phyloP scores from a whole-genome alignment of 2,329 filamentous ascomycete species.

The Xylariaceae sp. region DNA sequence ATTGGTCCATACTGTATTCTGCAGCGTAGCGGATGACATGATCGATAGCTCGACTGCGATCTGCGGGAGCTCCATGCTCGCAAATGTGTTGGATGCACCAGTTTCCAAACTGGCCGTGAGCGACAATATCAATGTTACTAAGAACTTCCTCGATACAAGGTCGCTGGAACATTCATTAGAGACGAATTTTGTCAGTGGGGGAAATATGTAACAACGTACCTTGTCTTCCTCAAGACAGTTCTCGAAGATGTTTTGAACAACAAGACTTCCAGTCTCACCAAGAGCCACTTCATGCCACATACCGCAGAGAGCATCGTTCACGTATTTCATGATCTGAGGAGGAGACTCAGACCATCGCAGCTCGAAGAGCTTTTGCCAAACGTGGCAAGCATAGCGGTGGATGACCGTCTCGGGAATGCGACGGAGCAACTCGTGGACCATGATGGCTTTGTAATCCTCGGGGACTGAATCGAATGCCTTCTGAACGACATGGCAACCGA shows the following conservation, averaged over 20 bases:
- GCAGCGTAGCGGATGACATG: conserved; percentile 91
- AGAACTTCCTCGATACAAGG: conserved; percentile 97
- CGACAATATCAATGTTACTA: conserved; percentile 89
- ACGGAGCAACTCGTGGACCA: conserved; percentile 96
- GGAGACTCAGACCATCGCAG: conserved; percentile 92
- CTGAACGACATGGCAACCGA: conserved; percentile 96
- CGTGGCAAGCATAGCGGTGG: conserved; percentile 96
- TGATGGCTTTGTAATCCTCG: conserved; percentile 95
- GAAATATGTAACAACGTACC: conserved; percentile 46
- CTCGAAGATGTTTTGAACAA: conserved; percentile 99
- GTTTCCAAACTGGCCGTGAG: conserved; percentile 96
- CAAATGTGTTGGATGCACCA: conserved; percentile 99
- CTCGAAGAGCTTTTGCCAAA: conserved; percentile 99
- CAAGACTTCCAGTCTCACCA: conserved; percentile 93
- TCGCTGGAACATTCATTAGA: conserved; percentile 55
- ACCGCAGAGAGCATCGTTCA: conserved; percentile 88
- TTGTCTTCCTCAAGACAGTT: conserved; percentile 99
- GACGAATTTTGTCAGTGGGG: not conserved
- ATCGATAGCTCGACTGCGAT: conserved; percentile 89
- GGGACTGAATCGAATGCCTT: conserved; percentile 98
- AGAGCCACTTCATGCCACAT: conserved; percentile 99
- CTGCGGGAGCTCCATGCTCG: conserved; percentile 86
- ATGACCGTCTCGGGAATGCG: conserved; percentile 97
- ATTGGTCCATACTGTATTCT: conserved; percentile 98
- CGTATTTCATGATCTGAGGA: conserved; percentile 96